Base-by-base conservation (phyloP, 2,329 filamentous ascomycete genomes). In the Trichothecium sympodiale region DNA sequence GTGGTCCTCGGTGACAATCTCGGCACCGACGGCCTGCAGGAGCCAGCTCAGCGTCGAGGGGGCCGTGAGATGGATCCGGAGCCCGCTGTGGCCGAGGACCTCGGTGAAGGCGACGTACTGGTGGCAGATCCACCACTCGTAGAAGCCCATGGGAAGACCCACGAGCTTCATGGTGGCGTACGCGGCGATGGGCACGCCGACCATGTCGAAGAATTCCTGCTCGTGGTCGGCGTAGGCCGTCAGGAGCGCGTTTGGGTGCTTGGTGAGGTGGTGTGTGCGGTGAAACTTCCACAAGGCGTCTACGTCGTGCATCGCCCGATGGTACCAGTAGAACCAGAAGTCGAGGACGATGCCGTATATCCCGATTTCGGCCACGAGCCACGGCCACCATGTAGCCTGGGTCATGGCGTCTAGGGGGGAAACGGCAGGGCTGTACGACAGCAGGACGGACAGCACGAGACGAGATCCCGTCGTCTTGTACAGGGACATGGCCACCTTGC, bases 121-220 rank as follows among this genome's bases (percentile, higher is more conserved):
- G 35, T 64, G 56, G 43, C 61, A 65, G 14, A 66, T 41, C 61
- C 61, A 66, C 60, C 57, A 62, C 29, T 64, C 61, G 33, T 65
- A 64, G 42, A 67, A 66, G 2, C 59, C 60, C 56, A 65, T 59
- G 1, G 60, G 61, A 4, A 64, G 33, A 0, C 60, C 59, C 25
- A 50, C 8, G 4, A 40, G 8, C 37, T 52, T 57, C 26, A 64
- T 37, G 1, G 49, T 56, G 29, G 48, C 47, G 41, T 54, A 65
- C 2, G 61, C 53, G 34, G 62, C 41, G 15, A 63, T 39, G 0
- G 61, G 61, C 8, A 65, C 55, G n/a, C 53, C 56, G 6, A 51
- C 53, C 20, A 64, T 59, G 34, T 65, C 60, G 37, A 62, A 57
- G 7, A 63, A 43, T 35, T 64, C 60, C 37, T 65, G 62, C 36